Evolutionary conservation across 2,329 filamentous ascomycete species (phyloP).

Genomic region (Exophiala dermatitidis): DNA sequence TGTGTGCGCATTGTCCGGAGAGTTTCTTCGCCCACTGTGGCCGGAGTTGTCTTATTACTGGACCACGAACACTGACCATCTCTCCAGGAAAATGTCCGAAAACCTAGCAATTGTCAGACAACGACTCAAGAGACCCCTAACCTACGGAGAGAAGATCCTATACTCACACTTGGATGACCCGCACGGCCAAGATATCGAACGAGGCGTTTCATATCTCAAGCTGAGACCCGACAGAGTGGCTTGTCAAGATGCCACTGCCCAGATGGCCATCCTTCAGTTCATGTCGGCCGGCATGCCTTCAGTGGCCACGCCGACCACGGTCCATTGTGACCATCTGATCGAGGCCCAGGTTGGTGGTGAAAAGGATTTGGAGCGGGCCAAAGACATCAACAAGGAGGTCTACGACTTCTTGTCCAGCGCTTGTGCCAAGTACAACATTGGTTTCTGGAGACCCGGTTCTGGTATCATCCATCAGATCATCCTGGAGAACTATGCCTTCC

Average conservation of each 20-base stretch:
- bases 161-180: conserved; percentile 99
- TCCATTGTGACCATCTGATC: conserved; percentile 99
- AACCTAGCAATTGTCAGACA: conserved; percentile 85
- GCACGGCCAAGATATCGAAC: conserved; percentile 90
- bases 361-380: conserved; percentile 87
- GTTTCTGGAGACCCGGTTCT: conserved; percentile 97
- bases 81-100: conserved; percentile 90
- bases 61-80: conserved; percentile 1
- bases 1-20: too few relatives aligned
- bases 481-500: conserved; percentile 98
- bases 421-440: conserved; percentile 99
- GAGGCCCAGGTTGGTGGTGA: conserved; percentile 89
- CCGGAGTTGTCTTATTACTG: background rate
- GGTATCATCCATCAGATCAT: conserved; percentile 99
- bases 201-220: conserved; percentile 91
- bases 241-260: conserved; percentile 97
- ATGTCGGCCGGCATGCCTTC: conserved; percentile 97
- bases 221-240: conserved; percentile 95
- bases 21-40: background rate
- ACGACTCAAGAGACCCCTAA: conserved; percentile 86
- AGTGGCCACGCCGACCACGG: conserved; percentile 88
- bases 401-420: conserved; percentile 93
- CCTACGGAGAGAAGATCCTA: conserved; percentile 95
- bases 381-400: conserved; percentile 96
- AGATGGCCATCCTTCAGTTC: conserved; percentile 99